phyloP scores from a whole-genome alignment of 1,284 basidiomycete genomes.

The Laetiporus sulphureus region DNA sequence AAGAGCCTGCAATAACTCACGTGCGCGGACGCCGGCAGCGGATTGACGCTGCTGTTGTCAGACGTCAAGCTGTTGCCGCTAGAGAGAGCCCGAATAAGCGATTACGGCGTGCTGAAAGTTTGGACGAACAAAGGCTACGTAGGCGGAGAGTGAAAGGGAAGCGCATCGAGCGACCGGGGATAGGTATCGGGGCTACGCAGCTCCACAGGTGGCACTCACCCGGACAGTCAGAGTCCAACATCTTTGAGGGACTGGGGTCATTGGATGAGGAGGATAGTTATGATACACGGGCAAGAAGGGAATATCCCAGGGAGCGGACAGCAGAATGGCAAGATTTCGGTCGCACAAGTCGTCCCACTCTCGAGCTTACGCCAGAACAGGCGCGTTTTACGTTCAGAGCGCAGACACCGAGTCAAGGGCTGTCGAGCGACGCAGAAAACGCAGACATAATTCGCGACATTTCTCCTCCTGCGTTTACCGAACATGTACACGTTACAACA shows the following conservation, averaged over 20 bases:
- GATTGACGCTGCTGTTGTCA: too few species aligned
- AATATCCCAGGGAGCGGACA: neutral
- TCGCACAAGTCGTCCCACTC: neutral
- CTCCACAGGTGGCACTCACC: neutral
- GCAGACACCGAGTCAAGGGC: neutral
- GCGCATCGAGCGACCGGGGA: slow-evolving; percentile 1
- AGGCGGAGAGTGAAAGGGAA: slow-evolving; percentile 7
- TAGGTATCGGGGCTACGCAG: neutral
- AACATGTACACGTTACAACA: too few species aligned
- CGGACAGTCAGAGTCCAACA: neutral
- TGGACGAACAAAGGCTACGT: too few species aligned
- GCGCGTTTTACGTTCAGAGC: slow-evolving; percentile 10
- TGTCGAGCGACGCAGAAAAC: too few species aligned
- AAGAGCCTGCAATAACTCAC: too few species aligned
- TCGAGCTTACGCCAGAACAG: slow-evolving; percentile 5
- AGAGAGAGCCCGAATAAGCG: too few species aligned
- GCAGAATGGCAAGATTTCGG: neutral
- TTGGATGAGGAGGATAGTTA: neutral
- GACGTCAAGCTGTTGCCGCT: too few species aligned
- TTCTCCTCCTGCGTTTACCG: too few species aligned
- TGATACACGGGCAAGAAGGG: neutral
- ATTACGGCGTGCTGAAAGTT: too few species aligned
- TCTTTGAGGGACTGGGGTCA: slow-evolving; percentile 1
- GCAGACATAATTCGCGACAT: too few species aligned
- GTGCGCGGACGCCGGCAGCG: too few species aligned